A percentile compares a stretch with the other conserved stretches of the same genome.
phyloP scores from a whole-genome alignment of 129 eudicot species.

The Tagetes patula region DNA sequence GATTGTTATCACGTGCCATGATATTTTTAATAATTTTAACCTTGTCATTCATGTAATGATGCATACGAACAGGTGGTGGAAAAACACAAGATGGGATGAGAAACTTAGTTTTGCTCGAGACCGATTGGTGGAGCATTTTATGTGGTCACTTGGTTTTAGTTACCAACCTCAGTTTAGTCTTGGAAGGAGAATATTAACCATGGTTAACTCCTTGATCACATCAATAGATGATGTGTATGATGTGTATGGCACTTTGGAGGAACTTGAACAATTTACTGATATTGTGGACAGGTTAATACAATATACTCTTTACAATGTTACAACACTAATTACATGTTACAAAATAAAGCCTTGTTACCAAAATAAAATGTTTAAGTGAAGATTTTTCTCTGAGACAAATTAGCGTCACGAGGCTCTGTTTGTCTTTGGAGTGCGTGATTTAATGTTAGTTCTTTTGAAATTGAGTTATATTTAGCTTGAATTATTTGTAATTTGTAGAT shows the following conservation, averaged over 20 bases:
- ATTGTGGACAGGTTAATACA: background rate
- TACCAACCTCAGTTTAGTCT: conserved; percentile 9
- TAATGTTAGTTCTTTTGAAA: background rate
- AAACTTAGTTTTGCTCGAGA: conserved; percentile 10
- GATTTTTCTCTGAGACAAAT: too few species aligned
- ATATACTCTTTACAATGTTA: background rate
- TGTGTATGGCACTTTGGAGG: conserved; percentile 22
- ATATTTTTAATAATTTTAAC: background rate
- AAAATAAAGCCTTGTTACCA: too few species aligned
- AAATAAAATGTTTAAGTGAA: too few species aligned
- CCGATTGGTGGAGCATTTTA: conserved; percentile 12
- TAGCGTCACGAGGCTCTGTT: too few species aligned
- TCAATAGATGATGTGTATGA: conserved; percentile 7
- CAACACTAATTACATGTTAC: too few species aligned
- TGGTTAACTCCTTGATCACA: conserved; percentile 7
- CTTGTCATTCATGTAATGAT: background rate
- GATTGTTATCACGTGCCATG: too few species aligned
- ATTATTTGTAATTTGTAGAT: background rate
- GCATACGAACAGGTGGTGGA: conserved; percentile 12
- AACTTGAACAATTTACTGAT: conserved; percentile 14
- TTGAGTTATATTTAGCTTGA: background rate
- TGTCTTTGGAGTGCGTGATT: too few species aligned
- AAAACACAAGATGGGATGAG: conserved; percentile 8
- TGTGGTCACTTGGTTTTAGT: conserved; percentile 16
- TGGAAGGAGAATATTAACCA: conserved; percentile 13